Base-by-base conservation (phyloP, 495 filamentous ascomycete genomes). In the Penicillium verhagenii region DNA sequence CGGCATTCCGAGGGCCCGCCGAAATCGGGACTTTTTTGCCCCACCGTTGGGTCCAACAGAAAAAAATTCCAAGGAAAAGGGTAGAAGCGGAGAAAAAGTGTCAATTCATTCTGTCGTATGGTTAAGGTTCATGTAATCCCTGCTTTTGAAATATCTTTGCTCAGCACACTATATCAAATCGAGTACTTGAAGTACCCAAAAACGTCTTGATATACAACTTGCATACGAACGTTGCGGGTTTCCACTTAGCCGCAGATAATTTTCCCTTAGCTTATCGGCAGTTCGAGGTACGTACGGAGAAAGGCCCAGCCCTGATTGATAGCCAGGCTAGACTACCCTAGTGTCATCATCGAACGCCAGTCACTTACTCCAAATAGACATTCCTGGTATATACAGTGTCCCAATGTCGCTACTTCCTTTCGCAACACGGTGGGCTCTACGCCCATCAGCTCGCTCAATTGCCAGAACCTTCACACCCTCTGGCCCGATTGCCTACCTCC, bases 1-100 rank as follows among this genome's bases (percentile, higher is more conserved):
- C 49, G 46, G n/a, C 1, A 13, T 28, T 24, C 51, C 59, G 51
- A 50, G 40, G 16, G 28, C 9, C 47, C 59, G 55, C 58, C 61
- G 59, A 59, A 54, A 42, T 59, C 62, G 62, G 62, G 52, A 31
- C 29, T 63, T 46, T 54, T 24, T n/a, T 1, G 62, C 56, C 62
- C 62, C 62, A 65, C 62, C 47, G 52, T 33, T 60, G 37, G 37
- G 40, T 50, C 56, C 49, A 53, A 24, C 42, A 23, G 21, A 50
- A 50, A 62, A 65, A 60, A 65, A 56, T 51, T 46, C 24, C 42
- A 14, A 28, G 33, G 28, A 35, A 53, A 47, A 57, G 38, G 38
- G n/a, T n/a, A n/a, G n/a, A n/a, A n/a, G n/a, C n/a, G n/a, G n/a
- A n/a, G n/a, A n/a, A n/a, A n/a, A n/a, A n/a, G n/a, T n/a, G n/a